Evolutionary conservation across 257 asterid genomes (phyloP).

Genomic region (Nicotiana otophora): DNA sequence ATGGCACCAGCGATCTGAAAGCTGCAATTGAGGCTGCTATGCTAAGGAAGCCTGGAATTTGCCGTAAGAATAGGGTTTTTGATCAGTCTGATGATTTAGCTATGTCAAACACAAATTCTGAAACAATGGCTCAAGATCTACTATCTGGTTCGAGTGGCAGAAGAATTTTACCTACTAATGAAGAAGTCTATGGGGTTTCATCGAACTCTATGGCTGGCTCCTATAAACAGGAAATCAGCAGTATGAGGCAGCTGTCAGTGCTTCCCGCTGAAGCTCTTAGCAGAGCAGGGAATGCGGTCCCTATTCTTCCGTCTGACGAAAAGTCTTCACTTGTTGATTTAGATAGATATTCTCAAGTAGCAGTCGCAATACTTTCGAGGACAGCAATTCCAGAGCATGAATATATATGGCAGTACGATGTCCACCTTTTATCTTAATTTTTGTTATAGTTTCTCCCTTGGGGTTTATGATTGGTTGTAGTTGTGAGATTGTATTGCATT

Average conservation of each 20-base stretch:
- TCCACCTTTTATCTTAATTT: constrained; percentile 17
- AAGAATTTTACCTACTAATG: constrained; percentile 30
- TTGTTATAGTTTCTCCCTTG: not conserved
- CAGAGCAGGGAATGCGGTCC: constrained; percentile 32
- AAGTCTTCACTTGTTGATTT: constrained; percentile 28
- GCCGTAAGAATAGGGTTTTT: constrained; percentile 43
- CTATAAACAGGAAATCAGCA: constrained; percentile 32
- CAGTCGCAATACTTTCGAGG: constrained; percentile 34
- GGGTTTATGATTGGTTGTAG: not conserved
- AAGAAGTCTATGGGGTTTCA: constrained; percentile 30
- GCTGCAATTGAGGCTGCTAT: constrained; percentile 89
- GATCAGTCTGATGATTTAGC: constrained; percentile 49
- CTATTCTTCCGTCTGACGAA: constrained; percentile 21
- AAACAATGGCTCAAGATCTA: constrained; percentile 32
- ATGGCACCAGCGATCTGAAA: constrained; percentile 51
- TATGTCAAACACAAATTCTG: constrained; percentile 30
- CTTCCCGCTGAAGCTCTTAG: constrained; percentile 35
- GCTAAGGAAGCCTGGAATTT: constrained; percentile 71
- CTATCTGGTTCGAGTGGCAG: constrained; percentile 31
- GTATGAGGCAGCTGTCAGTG: constrained; percentile 30
- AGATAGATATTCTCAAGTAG: constrained; percentile 31
- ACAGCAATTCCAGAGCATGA: constrained; percentile 73
- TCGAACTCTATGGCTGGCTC: constrained; percentile 27
- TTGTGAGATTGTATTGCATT: constrained; percentile 9
- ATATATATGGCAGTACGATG: constrained; percentile 76